Base-by-base conservation (phyloP, 352 stramenopile genomes). In the Globisporangium cederbergense region DNA sequence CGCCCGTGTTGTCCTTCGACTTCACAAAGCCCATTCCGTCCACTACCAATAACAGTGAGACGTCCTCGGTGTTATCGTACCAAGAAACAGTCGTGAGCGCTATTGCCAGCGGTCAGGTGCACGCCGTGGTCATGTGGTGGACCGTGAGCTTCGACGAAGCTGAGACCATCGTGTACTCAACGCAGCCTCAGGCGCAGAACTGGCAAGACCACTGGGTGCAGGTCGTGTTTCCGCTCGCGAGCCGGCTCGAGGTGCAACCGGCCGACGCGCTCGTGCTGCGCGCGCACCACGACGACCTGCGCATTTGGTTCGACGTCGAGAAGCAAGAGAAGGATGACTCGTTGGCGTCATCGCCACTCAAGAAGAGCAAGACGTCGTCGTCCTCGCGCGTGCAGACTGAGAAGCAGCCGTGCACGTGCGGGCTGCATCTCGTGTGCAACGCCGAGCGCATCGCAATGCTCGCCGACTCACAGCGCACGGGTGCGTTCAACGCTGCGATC, bases 151-250 rank as follows among this genome's bases (percentile, higher is more conserved):
- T 94, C 47, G 77, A 87, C 56, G 64, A 58, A 0, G 71, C 78
- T 2, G 57, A 89, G 55, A 65, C 30, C 9, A 60, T 89, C 49
- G 66, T 86, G 32, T 94, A 94, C 68, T 92, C 79, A 14, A 92
- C 85, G 16, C 65, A 77, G 62, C 78, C 79, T 4, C 76, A 64
- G 4, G 78, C 60, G 54, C 81, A 92, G 64, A 91, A 90, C 60
- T 94, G 85, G 85, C 85, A 94, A 46, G 85, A 94, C 55, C 83
- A 94, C 68, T 94, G 83, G 85, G 83, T 92, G 9, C 81, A 89
- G 46, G 85, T 94, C 20, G 81, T 91, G 0, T 92, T 82, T 60
- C 85, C 85, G 2, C 71, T 92, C 1, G 62, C 82, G 1, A 66
- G 73, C 3, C 60, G 74, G 2, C 66, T 76, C 8, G 51, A 66